Evolutionary conservation across 2,329 filamentous ascomycete species (phyloP), one percentile per base, ranked within the genome.

Genomic region (Verticillium tricorpus): DNA sequence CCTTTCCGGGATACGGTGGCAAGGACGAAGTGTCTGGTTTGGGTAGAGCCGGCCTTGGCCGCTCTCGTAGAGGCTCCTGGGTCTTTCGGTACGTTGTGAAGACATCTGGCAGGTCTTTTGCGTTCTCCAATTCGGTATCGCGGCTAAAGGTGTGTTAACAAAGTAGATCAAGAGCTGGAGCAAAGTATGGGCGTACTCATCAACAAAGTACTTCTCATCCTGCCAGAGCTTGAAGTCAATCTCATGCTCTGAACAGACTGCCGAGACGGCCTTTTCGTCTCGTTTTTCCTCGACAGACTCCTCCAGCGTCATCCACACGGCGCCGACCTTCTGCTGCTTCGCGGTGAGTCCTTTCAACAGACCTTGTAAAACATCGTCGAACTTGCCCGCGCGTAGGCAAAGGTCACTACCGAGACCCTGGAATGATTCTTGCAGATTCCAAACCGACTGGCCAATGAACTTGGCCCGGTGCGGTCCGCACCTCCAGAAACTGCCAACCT

Each of bases 181-280:
- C 4, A 8, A 15, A 50, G 12, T 9, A n/a, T 3, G 8, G 28
- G 83, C 89, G 75, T 77, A 93, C 91, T 93, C 89, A 68, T 93
- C 88, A 58, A 93, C 80, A 63, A 88, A 88, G 67, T 91, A 93
- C 71, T 93, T 94, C 73, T 93, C 90, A 67, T 94, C 90, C 0
- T 75, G 73, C 85, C 87, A 93, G 1, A 87, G 62, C 70, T 84
- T 84, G 71, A 92, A 91, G 1, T 85, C 80, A 4, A 87, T 77
- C 0, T 78, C 79, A 3, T 80, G 74, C 14, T 80, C 71, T 25
- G 81, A 74, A 61, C 89, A 87, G 0, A 85, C 70, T 0, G 76
- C 70, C 32, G 80, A 78, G 1, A 91, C 78, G 0, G 76, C 77
- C 25, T 77, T 73, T 67, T 92, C 87, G 60, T 93, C 89, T 5